A percentile compares a stretch with the other conserved stretches of the same genome.
Conservation (phyloP, 2,329 filamentous ascomycete genomes). For the Macrophomina tecta region DNA sequence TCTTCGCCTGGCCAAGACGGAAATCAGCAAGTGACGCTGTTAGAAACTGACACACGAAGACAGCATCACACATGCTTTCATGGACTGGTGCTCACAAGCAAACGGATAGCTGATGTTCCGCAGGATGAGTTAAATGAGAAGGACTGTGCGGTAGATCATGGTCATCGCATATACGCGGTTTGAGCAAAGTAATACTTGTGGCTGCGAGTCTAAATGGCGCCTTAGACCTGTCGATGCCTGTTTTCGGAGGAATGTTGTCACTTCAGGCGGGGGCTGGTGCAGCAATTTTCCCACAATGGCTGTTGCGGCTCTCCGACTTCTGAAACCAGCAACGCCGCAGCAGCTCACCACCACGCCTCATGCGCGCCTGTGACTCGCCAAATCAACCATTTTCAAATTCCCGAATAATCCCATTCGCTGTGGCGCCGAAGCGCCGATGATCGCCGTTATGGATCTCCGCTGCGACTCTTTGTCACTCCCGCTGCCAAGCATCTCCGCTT, state of each 20-base stretch:
- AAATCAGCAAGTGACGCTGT: not conserved
- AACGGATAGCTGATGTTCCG: slow-evolving; percentile 10
- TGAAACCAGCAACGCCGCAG: slow-evolving; percentile 17
- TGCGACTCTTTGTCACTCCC: slow-evolving; percentile 17
- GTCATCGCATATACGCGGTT: not conserved
- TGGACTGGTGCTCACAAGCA: not conserved
- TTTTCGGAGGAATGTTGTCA: not conserved
- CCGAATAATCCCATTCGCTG: not conserved
- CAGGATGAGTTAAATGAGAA: slow-evolving; percentile 14
- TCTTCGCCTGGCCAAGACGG: not conserved
- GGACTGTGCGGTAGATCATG: slow-evolving; percentile 4
- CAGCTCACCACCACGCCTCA: slow-evolving; percentile 6
- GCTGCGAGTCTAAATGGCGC: not conserved
- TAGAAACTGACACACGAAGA: not conserved
- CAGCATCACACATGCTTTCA: not conserved
- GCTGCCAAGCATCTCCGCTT: slow-evolving; percentile 22
- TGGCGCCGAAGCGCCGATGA: not conserved
- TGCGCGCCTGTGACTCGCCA: not conserved
- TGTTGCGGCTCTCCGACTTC: slow-evolving; percentile 8
- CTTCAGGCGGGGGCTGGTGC: not conserved
- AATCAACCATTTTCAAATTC: not conserved
- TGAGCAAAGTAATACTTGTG: not conserved
- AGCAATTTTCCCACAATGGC: slow-evolving; percentile 5
- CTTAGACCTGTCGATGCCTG: not conserved
- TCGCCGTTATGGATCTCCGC: slow-evolving; percentile 10